Evolutionary conservation across 1,284 basidiomycete genomes (phyloP).

Genomic region (Mycena citricolor): DNA sequence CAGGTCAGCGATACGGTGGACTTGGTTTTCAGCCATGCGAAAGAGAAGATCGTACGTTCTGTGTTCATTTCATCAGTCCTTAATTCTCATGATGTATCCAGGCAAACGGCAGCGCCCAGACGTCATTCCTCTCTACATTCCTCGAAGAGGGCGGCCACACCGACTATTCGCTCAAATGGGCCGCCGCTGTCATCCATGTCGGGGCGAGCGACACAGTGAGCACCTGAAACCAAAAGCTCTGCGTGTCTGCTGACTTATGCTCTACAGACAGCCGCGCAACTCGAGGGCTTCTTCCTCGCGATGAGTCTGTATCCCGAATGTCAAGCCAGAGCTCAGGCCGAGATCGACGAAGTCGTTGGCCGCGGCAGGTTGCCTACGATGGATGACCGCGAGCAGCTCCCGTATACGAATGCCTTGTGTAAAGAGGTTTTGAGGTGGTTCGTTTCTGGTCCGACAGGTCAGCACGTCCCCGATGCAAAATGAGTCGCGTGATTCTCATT

Average conservation of each 20-base stretch:
- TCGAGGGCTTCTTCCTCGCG: constrained; percentile 25
- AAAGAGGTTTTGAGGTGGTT: constrained; percentile 24
- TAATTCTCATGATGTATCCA: neutral
- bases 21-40: constrained; percentile 5
- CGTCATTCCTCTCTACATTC: constrained; percentile 8
- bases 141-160: constrained; percentile 10
- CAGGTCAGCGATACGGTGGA: neutral
- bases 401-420: constrained; percentile 25
- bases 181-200: constrained; percentile 9
- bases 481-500: too few species aligned
- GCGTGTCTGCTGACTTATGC: too few species aligned
- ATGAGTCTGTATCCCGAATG: constrained; percentile 26
- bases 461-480: too few species aligned
- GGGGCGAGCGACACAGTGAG: constrained; percentile 14
- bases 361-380: constrained; percentile 21
- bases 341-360: constrained; percentile 26
- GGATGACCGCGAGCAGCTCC: constrained; percentile 21
- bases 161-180: constrained; percentile 16
- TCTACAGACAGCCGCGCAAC: constrained; percentile 26
- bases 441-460: constrained; percentile 11
- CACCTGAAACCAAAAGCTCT: too few species aligned
- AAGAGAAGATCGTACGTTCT: constrained; percentile 6
- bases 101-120: constrained; percentile 9
- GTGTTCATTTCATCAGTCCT: neutral
- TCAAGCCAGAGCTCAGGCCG: constrained; percentile 25